phyloP scores from a whole-genome alignment of 805 yeast genomes.

The Cyberlindnera mississippiensis region DNA sequence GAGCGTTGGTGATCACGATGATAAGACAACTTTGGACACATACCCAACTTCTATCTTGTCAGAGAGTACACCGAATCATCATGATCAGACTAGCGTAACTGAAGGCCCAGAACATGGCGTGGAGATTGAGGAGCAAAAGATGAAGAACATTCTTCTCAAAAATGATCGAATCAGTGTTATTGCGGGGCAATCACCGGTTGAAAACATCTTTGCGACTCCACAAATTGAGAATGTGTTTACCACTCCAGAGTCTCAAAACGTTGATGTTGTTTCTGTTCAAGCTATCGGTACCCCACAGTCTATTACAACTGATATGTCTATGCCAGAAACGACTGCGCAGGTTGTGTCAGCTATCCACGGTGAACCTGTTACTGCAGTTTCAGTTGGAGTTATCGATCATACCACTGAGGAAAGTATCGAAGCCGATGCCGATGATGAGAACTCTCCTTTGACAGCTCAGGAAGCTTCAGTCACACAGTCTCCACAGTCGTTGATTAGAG shows the following conservation, averaged over 20 bases:
- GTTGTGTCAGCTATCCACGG: neutral
- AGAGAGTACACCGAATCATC: constrained; percentile 16
- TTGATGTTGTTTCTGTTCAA: neutral
- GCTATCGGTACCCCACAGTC: neutral
- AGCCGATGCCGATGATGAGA: constrained; percentile 1
- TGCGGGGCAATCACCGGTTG: no score
- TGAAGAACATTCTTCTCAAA: no score
- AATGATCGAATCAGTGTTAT: neutral
- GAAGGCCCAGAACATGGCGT: constrained; percentile 2
- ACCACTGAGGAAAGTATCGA: neutral
- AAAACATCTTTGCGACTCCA: neutral
- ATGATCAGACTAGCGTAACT: constrained; percentile 2
- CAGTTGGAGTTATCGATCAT: neutral
- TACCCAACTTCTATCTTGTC: constrained; percentile 17
- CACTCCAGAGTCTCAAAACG: neutral
- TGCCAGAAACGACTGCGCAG: no score
- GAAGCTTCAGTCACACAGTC: neutral
- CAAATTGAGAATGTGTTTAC: neutral
- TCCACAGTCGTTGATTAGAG: neutral
- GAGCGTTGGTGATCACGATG: constrained; percentile 5
- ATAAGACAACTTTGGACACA: constrained; percentile 15
- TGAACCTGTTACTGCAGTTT: neutral
- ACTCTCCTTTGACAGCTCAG: neutral
- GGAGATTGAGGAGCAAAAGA: neutral
- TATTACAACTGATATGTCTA: neutral